Percentiles rank a stretch among this genome's conserved stretches.
phyloP scores from a whole-genome alignment of 2,329 filamentous ascomycete species.

The Pseudogymnoascus sp. region DNA sequence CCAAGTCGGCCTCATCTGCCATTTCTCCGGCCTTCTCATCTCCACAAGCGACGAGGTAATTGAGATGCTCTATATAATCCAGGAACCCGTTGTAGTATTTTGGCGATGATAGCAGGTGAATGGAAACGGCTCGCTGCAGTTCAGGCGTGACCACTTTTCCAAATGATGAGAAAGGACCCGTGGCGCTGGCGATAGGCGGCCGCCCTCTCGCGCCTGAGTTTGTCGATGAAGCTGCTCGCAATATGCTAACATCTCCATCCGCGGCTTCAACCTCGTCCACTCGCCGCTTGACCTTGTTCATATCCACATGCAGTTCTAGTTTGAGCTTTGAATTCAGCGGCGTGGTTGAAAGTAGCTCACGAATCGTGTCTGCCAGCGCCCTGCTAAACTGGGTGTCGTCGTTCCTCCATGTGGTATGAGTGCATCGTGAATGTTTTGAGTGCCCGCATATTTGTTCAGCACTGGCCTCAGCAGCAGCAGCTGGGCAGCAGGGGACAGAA shows the following conservation, averaged over 20 bases:
- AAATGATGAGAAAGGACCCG: not conserved
- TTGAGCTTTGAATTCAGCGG: not conserved
- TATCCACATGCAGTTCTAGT: slow-evolving; percentile 1
- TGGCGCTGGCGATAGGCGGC: not conserved
- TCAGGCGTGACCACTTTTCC: not conserved
- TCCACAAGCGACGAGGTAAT: not conserved
- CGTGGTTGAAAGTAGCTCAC: not conserved
- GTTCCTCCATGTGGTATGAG: not conserved
- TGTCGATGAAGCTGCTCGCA: not conserved
- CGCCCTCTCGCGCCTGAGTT: too few relatives aligned
- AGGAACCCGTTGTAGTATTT: slow-evolving; percentile 6
- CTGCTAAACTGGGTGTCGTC: not conserved
- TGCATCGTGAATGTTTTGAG: not conserved
- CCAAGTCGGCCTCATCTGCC: not conserved
- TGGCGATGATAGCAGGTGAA: not conserved
- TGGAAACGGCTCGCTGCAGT: not conserved
- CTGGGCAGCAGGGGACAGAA: not conserved
- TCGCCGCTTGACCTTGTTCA: not conserved
- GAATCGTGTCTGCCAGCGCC: not conserved
- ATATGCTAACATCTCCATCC: not conserved
- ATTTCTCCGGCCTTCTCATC: not conserved
- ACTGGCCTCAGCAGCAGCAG: too few relatives aligned
- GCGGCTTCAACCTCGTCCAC: not conserved
- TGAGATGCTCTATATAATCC: not conserved
- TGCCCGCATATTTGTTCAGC: not conserved